These are phyloP conservation scores for Jamesozyma rosinii DNA, from an alignment of 805 yeast genomes.

Conservation along the genomic window DNA sequence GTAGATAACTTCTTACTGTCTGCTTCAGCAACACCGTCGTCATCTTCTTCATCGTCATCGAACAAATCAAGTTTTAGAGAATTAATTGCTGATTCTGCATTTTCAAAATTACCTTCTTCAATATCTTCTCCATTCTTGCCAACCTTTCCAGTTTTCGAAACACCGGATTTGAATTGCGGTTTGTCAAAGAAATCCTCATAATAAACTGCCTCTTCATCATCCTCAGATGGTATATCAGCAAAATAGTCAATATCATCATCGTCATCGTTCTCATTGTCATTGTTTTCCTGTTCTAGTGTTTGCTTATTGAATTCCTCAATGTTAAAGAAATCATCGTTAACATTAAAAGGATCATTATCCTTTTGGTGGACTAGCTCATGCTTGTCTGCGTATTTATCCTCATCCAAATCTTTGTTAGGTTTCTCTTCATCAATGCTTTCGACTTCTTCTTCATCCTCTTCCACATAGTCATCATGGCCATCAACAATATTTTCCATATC, in stretches of 20 bases:
- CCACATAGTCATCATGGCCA: constrained; percentile 19
- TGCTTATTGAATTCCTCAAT: constrained; percentile 76
- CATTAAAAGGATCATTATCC: constrained; percentile 45
- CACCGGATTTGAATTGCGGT: constrained; percentile 15
- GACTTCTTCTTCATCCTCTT: constrained; percentile 16
- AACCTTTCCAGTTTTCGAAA: constrained; percentile 4
- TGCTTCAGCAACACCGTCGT: constrained; percentile 21
- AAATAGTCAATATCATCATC: constrained; percentile 41
- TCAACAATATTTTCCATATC: constrained; percentile 12
- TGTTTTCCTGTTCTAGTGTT: constrained; percentile 53
- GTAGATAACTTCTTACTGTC: constrained; percentile 42
- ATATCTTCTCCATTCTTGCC: constrained; percentile 29
- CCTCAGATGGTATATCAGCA: constrained; percentile 44
- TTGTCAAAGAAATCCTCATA: constrained; percentile 60
- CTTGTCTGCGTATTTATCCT: constrained; percentile 24
- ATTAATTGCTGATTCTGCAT: constrained; percentile 51
- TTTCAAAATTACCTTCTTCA: constrained; percentile 42
- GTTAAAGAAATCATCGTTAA: constrained; percentile 77
- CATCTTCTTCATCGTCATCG: constrained; percentile 25
- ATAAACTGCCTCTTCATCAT: constrained; percentile 46
- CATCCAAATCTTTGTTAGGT: constrained; percentile 25
- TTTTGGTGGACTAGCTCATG: constrained; percentile 22
- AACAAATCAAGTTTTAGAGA: constrained; percentile 56
- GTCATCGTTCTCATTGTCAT: constrained; percentile 36
- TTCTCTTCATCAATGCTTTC: constrained; percentile 20